A percentile compares a stretch with the other conserved stretches of the same genome.
These are phyloP conservation scores for Chlamydomonas incerta DNA, from an alignment of 139 green algal genomes.

Conservation along the genomic window DNA sequence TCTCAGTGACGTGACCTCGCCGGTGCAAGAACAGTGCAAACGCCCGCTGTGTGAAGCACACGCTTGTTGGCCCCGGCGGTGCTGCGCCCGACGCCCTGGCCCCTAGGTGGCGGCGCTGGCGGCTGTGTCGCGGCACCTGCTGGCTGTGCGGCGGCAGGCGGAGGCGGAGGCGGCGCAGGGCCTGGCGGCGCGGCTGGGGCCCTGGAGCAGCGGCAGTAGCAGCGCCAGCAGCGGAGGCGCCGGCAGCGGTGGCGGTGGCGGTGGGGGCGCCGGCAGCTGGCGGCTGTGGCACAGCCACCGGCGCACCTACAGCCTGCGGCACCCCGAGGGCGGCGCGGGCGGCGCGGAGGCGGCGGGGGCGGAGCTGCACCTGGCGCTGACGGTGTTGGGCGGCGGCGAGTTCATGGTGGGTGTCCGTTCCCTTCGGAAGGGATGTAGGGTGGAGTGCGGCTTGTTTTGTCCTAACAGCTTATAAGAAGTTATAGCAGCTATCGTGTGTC, in stretches of 20 bases:
- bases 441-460: too few species aligned
- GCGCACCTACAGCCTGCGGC: slow-evolving; percentile 1
- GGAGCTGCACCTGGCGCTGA: slow-evolving; percentile 21
- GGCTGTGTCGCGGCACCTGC: slow-evolving; percentile 54
- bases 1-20: too few species aligned
- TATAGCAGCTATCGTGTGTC: too few species aligned
- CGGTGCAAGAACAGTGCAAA: too few species aligned
- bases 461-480: too few species aligned
- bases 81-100: too few species aligned
- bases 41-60: too few species aligned
- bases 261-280: slow-evolving; percentile 21
- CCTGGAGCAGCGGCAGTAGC: background rate
- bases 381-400: slow-evolving; percentile 25
- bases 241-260: background rate
- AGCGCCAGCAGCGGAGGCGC: background rate
- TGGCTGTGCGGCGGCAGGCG: slow-evolving; percentile 30
- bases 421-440: too few species aligned
- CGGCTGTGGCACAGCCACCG: slow-evolving; percentile 43
- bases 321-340: slow-evolving; percentile 29
- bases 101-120: slow-evolving; percentile 45
- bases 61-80: too few species aligned
- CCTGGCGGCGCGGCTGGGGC: slow-evolving; percentile 1
- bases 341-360: background rate
- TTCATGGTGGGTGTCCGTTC: slow-evolving; percentile 38
- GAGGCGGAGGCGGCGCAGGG: background rate